Conservation (phyloP, 495 filamentous ascomycete genomes). For the Hypoxylon lienhwacheense region DNA sequence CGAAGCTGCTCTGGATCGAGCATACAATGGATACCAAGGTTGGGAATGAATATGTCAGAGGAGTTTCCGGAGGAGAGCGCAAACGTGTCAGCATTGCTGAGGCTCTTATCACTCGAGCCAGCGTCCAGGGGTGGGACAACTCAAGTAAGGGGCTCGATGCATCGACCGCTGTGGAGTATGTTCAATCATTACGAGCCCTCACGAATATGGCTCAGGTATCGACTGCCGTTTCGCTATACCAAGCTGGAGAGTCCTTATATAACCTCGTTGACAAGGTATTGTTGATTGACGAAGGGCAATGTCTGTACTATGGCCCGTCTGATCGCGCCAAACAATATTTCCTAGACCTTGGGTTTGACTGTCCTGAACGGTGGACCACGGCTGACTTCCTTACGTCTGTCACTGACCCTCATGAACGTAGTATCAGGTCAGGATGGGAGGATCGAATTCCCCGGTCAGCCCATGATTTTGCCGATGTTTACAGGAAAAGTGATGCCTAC, state of each 20-base stretch:
- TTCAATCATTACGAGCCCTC: conserved; percentile 50
- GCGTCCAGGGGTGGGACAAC: conserved; percentile 55
- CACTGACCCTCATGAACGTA: conserved; percentile 66
- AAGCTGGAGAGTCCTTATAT: conserved; percentile 68
- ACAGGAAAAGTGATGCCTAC: conserved; percentile 57
- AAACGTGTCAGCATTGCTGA: conserved; percentile 61
- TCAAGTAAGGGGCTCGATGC: conserved; percentile 54
- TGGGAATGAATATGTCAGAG: conserved; percentile 79
- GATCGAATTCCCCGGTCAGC: conserved; percentile 67
- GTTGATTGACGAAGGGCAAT: conserved; percentile 66
- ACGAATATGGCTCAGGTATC: conserved; percentile 60
- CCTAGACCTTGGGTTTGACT: conserved; percentile 59
- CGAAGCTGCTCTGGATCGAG: conserved; percentile 71
- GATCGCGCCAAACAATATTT: conserved; percentile 64
- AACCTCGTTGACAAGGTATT: conserved; percentile 66
- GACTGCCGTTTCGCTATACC: conserved; percentile 68
- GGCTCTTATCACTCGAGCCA: conserved; percentile 42
- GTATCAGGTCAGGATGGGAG: conserved; percentile 62
- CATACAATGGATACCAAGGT: conserved; percentile 84
- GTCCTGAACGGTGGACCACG: conserved; percentile 59
- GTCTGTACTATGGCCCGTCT: conserved; percentile 69
- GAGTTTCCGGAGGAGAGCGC: conserved; percentile 66
- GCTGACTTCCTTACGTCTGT: conserved; percentile 76
- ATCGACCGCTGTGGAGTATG: conserved; percentile 52
- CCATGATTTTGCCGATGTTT: conserved; percentile 67